Conservation (phyloP, 176 grass and related monocot species). For the Lolium perenne region DNA sequence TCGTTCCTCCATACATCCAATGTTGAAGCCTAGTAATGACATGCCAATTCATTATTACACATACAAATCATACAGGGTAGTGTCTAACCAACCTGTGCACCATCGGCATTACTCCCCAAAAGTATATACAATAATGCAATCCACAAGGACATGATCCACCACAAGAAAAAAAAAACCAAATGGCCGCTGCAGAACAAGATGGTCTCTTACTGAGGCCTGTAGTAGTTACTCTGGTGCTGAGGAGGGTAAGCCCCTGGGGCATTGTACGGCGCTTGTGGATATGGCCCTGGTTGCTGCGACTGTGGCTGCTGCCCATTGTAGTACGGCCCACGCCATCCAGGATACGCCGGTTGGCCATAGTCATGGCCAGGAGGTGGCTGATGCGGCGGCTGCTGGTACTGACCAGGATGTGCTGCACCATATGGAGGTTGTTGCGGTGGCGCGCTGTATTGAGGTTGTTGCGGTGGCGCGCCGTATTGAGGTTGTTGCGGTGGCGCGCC, state of each 20-base stretch:
- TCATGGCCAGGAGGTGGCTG: conserved; percentile 60
- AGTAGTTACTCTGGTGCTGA: conserved; percentile 73
- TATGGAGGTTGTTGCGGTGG: background rate
- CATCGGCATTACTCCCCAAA: conserved; percentile 7
- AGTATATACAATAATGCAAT: conserved; percentile 26
- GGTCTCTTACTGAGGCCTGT: conserved; percentile 68
- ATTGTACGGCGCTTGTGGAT: conserved; percentile 73
- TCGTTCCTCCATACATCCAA: conserved; percentile 4
- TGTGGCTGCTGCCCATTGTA: conserved; percentile 68
- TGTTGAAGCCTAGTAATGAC: conserved; percentile 22
- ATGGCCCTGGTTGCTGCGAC: conserved; percentile 60
- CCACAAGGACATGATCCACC: background rate
- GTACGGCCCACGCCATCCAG: conserved; percentile 88
- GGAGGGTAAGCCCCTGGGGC: conserved; percentile 59
- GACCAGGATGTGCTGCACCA: conserved; percentile 45
- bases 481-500: background rate
- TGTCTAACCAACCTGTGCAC: conserved; percentile 20
- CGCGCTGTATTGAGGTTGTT: background rate
- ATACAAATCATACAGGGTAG: conserved; percentile 25
- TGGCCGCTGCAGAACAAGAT: background rate
- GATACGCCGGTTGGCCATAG: conserved; percentile 90
- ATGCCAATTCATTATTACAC: conserved; percentile 24
- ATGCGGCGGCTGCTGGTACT: conserved; percentile 55
- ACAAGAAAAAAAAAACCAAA: background rate
- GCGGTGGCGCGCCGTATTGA: background rate